Base-by-base conservation (phyloP, 2,329 filamentous ascomycete genomes). In the Epichloe hybrida region DNA sequence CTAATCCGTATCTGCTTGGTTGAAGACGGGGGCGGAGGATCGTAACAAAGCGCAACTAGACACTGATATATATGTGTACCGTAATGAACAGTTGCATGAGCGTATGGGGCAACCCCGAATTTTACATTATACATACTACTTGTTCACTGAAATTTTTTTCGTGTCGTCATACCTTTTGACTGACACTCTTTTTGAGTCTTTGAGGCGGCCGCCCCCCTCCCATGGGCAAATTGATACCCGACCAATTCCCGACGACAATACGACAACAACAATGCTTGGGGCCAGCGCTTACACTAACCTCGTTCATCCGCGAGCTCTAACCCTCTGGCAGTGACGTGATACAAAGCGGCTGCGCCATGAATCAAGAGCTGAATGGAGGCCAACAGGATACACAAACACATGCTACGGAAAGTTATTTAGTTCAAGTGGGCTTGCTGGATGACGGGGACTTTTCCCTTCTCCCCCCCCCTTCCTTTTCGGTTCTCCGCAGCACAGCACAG, bases 181-280 rank as follows among this genome's bases (percentile, higher is more conserved):
- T 11, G 27, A 11, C 27, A 4, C 27, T 31, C 27, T 9, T 27
- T 27, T 31, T 1, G 27, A 9, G 7, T 31, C 27, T 11, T 31
- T 9, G 8, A 31, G 9, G n/a, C 39, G n/a, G 15, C 17, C 20
- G 17, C 1, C 17, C 17, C 15, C 20, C 39, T 6, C 6, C 39
- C 39, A 23, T n/a, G 23, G 31, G 2, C 1, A 54, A 53, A 51
- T 51, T 50, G 50, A 49, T 57, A 58, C 43, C 56, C 56, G 56
- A 57, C 50, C 31, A 57, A 57, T 54, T 56, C n/a, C 56, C 56
- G 56, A 57, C 49, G 45, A 52, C 37, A 38, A 36, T 42, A 42
- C 27, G 15, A 3, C 36, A 51, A 41, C 52, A 57, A 57, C 52
- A 53, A 55, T 38, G 27, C 49, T 23, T 46, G 17, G 21, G 46